Base-by-base conservation (phyloP, 1,284 basidiomycete species). In the Puccinia horiana region DNA sequence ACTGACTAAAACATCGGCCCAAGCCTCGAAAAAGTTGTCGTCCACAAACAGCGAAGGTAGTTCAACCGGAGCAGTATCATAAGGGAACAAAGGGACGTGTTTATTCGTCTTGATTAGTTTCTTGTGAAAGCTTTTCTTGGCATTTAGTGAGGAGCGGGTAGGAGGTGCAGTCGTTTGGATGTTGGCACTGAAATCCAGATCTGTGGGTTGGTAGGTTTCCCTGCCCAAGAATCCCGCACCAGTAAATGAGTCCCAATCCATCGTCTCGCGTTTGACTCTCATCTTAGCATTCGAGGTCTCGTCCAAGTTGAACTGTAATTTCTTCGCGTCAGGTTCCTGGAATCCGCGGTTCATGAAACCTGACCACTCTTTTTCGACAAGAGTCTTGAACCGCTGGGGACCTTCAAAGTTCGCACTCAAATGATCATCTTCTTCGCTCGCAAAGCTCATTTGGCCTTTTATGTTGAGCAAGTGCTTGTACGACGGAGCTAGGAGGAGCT, bases 401-500 rank as follows among this genome's bases (percentile, higher is more conserved):
- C 84, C 78, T 63, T 85, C 84, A 29, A 83, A 83, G 42, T 84
- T 84, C 29, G 84, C 75, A 6, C 29, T 8, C 8, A 37, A 23
- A 35, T 69, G 20, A 40, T 84, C 84, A 47, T 83, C 83, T 26
- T 63, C 69, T 32, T 84, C 87, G 40, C 56, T 49, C 4, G 73
- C 86, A 86, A 49, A 87, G 85, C 2, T 84, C 74, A 20, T 87
- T 85, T 84, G 87, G 85, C 72, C 86, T 9, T 87, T 86, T 20
- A 88, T 84, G 74, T 86, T 87, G 85, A 89, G 87, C 35, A 89
- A 82, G 84, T 88, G 88, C 82, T 87, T 88, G 84, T 88, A 88
- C 52, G 86, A 86, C 20, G 86, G 83, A 14, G 86, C 84, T 67
- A 83, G 85, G 23, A 83, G 78, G 3, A 61, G 63, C 72, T 74